Evolutionary conservation across 106 monocot species (phyloP).

Genomic region (Dendrobium huoshanense): DNA sequence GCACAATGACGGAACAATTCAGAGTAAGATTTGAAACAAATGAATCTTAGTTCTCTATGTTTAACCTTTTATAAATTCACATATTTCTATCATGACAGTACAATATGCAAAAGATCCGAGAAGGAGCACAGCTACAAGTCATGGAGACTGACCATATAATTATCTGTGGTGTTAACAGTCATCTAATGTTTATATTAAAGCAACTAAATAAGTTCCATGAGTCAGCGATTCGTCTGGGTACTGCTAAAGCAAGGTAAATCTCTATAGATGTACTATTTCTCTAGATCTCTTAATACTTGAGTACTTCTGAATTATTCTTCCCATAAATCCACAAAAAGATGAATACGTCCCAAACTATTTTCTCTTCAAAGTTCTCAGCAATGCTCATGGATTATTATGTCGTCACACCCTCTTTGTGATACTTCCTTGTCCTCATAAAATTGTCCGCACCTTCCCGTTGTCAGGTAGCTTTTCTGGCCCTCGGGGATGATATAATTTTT

Average conservation of each 20-base stretch:
- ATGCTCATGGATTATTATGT: background rate
- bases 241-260: constrained; percentile 80
- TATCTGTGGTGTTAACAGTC: constrained; percentile 95
- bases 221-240: constrained; percentile 83
- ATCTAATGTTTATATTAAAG: constrained; percentile 81
- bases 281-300: background rate
- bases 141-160: constrained; percentile 93
- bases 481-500: background rate
- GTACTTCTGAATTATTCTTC: background rate
- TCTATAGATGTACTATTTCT: background rate
- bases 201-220: constrained; percentile 90
- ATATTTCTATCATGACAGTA: constrained; percentile 33
- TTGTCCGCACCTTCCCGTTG: background rate
- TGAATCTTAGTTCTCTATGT: background rate
- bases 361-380: background rate
- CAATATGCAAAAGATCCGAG: constrained; percentile 94
- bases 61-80: background rate
- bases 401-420: background rate
- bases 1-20: constrained; percentile 93
- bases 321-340: background rate
- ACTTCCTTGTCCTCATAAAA: background rate
- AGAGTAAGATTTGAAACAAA: constrained; percentile 50
- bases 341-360: background rate
- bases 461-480: background rate
- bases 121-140: constrained; percentile 93